phyloP scores from a whole-genome alignment of 78 protist genomes.

The Protostelium mycophagum region DNA sequence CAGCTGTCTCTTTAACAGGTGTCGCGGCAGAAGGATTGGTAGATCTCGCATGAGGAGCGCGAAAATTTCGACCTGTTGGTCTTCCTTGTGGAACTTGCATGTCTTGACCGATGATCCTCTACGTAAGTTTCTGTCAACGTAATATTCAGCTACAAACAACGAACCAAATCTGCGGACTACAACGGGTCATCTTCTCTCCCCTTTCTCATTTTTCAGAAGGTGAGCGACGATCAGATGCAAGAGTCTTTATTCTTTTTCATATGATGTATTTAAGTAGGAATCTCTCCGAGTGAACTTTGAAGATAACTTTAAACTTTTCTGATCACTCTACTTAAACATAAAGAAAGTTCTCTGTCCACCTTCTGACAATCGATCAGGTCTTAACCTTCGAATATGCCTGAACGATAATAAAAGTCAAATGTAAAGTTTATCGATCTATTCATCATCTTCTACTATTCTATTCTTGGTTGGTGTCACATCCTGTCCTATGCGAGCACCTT shows the following conservation, averaged over 20 bases:
- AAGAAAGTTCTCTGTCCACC: no score
- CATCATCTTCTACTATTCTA: background rate
- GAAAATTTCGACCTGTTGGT: background rate
- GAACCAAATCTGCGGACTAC: background rate
- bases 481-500: background rate
- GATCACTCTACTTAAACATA: no score
- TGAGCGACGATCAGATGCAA: no score
- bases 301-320: background rate
- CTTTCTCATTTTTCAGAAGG: background rate
- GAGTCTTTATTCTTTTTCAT: no score
- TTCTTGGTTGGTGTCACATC: background rate
- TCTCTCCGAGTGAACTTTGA: background rate
- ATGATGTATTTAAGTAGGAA: background rate
- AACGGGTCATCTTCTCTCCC: background rate
- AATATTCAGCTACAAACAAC: background rate
- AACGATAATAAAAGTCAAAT: no score
- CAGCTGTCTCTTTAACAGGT: background rate
- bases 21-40: background rate
- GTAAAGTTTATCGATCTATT: no score
- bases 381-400: no score
- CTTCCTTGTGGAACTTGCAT: background rate
- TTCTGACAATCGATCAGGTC: no score
- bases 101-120: background rate
- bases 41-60: background rate
- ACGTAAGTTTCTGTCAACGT: background rate